Evolutionary conservation across 768 basidiomycete genomes (phyloP).

Genomic region (Tulasnella calospora): DNA sequence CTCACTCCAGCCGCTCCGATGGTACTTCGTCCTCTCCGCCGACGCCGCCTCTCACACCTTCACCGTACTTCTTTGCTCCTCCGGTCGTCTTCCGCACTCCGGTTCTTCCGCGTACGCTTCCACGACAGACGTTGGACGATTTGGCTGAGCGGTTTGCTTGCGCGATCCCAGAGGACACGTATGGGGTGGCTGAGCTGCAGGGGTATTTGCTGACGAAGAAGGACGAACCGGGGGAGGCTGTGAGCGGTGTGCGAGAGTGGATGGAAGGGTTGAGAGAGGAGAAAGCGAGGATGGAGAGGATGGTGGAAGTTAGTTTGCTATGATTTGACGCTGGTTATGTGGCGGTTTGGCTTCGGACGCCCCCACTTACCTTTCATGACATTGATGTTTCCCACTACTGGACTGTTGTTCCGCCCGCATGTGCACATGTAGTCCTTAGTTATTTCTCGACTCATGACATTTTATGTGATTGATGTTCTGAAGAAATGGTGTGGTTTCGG

Average conservation of each 20-base stretch:
- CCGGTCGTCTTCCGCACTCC: background rate
- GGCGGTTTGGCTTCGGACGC: no score
- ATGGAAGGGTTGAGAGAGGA: conserved; percentile 40
- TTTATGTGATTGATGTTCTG: background rate
- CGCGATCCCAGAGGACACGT: conserved; percentile 45
- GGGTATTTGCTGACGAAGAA: conserved; percentile 48
- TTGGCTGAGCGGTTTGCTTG: conserved; percentile 45
- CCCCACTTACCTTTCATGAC: background rate
- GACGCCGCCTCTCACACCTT: background rate
- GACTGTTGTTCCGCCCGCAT: background rate
- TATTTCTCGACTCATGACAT: background rate
- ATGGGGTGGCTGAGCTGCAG: conserved; percentile 58
- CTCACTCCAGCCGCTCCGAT: background rate
- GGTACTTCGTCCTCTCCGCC: background rate
- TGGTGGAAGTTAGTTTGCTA: conserved; percentile 33
- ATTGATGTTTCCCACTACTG: background rate
- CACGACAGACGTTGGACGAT: conserved; percentile 13
- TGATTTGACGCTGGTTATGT: background rate
- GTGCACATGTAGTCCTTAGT: background rate
- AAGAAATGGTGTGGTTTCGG: no score
- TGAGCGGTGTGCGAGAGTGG: conserved; percentile 40
- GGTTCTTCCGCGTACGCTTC: background rate
- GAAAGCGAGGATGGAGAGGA: conserved; percentile 36
- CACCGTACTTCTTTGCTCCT: background rate
- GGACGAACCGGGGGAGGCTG: conserved; percentile 30